Percentiles rank a stretch among this genome's conserved stretches.
These are phyloP conservation scores for Madurella fahalii DNA, from an alignment of 2,329 filamentous ascomycete genomes.

Conservation along the genomic window DNA sequence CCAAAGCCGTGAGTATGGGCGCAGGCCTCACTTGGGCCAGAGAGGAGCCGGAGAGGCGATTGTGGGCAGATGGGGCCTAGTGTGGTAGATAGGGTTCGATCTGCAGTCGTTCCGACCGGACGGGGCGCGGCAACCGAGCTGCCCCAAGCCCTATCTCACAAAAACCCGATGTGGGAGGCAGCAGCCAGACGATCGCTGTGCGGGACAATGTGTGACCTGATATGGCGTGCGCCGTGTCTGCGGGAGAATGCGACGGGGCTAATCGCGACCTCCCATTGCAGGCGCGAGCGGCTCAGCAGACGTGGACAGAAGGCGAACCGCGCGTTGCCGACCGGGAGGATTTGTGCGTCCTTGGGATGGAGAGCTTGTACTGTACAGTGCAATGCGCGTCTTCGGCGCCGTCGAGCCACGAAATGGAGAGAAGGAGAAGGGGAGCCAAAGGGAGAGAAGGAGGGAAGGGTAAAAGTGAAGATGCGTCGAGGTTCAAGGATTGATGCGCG, in stretches of 20 bases:
- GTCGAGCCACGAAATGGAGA: constrained; percentile 10
- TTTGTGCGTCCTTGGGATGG: background rate
- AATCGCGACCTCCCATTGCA: constrained; percentile 27
- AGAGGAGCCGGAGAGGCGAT: background rate
- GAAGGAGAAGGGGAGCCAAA: background rate
- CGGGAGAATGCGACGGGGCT: constrained; percentile 22
- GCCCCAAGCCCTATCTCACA: constrained; percentile 9
- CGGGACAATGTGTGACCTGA: constrained; percentile 2
- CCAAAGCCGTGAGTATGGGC: background rate
- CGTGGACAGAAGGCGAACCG: constrained; percentile 3
- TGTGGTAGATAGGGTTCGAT: background rate
- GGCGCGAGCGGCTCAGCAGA: constrained; percentile 18
- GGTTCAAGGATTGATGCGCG: constrained; percentile 23
- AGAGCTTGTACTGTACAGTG: background rate
- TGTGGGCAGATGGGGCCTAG: background rate
- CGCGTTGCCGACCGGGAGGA: constrained; percentile 13
- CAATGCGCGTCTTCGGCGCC: constrained; percentile 12
- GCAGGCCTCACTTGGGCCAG: background rate
- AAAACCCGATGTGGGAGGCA: constrained; percentile 3
- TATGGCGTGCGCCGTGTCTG: constrained; percentile 14
- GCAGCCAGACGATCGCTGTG: constrained; percentile 5
- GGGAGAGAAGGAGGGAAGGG: constrained; percentile 7
- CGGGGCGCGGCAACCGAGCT: constrained; percentile 5
- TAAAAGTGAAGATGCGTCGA: constrained; percentile 19
- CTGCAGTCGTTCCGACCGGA: constrained; percentile 2